Evolutionary conservation across 148 eudicot genomes (phyloP), one percentile per base, ranked within the genome.

Genomic region (Fallopia convolvulus): DNA sequence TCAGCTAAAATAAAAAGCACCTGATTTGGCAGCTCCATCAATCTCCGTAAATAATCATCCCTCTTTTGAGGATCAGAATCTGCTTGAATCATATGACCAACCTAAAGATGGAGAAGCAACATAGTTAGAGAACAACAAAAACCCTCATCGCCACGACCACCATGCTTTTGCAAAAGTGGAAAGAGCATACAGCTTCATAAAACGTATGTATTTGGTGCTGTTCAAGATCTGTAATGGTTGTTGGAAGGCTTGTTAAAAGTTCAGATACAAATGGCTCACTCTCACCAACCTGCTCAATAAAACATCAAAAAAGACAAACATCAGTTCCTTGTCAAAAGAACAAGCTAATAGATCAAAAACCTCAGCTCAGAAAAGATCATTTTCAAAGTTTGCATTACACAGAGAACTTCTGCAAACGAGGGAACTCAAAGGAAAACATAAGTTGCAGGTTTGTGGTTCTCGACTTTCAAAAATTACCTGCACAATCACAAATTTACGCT

Each of bases 211-310:
- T 96, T 77, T 96, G 99, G 81, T 93, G 99, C 75, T 90, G 84
- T 82, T 96, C 92, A 50, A 96, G 93, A 80, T 96, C 98, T 41
- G 82, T 87, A 83, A 96, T 90, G 6, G 92, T 96, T 77, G 94
- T 86, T 13, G 91, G 93, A 81, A 96, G 98, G 49, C 88, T 88
- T 3, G 97, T 91, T 58, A 96, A 86, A 75, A 96, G 98, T 83
- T 96, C 98, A 41, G 99, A 96, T 17, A 96, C 99, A 88, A 96
- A 96, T 63, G 99, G 93, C 80, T 93, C 99, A 84, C 75, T 93
- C 79, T 96, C 99, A 75, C 99, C 99, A 80, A 96, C 90, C 99
- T 96, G 85, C 42, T 18, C 17, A 30, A 68, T 42, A 68, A 68
- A 33, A 5, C 70, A 65, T 41, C 30, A 48, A 75, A 36, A 36